These are phyloP conservation scores for Psilocybe cubensis DNA, from an alignment of 768 basidiomycete species.

Conservation along the genomic window DNA sequence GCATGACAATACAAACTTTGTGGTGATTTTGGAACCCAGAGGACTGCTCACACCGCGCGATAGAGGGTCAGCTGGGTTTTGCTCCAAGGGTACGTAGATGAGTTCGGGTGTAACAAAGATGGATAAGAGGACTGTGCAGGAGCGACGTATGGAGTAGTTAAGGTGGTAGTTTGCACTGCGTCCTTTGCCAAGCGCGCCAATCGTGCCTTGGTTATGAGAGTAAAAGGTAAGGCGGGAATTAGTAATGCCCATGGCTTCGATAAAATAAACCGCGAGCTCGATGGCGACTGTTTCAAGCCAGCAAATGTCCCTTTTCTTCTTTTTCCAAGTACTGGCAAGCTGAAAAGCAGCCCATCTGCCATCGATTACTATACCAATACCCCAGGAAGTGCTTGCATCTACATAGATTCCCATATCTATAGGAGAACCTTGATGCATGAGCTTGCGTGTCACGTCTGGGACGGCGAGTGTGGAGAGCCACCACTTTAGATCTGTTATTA, in stretches of 20 bases:
- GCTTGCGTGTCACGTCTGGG: slow-evolving; percentile 4
- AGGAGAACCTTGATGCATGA: slow-evolving; percentile 9
- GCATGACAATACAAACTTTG: background rate
- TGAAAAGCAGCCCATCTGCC: background rate
- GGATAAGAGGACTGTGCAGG: background rate
- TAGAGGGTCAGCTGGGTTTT: background rate
- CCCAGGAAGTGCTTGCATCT: background rate
- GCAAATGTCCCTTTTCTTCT: background rate
- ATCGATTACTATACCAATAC: no score
- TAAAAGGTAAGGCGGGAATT: background rate
- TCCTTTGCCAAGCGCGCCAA: background rate
- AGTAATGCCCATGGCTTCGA: background rate
- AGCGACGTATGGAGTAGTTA: background rate
- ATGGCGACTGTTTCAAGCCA: background rate
- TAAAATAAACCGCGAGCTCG: background rate
- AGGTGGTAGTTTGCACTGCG: background rate
- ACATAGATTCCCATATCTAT: slow-evolving; percentile 23
- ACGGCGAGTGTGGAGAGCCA: slow-evolving; percentile 21
- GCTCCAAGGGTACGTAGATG: background rate
- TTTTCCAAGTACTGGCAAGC: background rate
- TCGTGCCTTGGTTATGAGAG: background rate
- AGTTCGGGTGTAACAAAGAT: background rate
- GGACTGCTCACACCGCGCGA: background rate
- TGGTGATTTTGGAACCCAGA: background rate
- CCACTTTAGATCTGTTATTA: slow-evolving; percentile 29